Evolutionary conservation across 2,329 filamentous ascomycete genomes (phyloP).

Genomic region (Cercospora zeina): DNA sequence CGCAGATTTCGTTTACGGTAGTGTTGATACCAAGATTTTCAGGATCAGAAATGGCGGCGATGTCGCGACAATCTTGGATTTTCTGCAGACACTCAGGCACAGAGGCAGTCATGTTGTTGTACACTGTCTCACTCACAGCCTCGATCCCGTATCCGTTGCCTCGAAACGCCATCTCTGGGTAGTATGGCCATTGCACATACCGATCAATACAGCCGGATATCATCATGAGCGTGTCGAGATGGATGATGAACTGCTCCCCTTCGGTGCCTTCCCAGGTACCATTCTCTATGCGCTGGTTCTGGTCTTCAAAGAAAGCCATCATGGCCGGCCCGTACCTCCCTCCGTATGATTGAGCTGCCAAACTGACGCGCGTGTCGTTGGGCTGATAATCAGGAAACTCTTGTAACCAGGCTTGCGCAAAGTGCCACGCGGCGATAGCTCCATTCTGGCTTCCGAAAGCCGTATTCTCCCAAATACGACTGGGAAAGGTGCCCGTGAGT

Average conservation of each 20-base stretch:
- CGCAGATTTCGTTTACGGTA: slow-evolving; percentile 47
- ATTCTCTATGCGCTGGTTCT: slow-evolving; percentile 56
- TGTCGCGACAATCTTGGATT: slow-evolving; percentile 53
- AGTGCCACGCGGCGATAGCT: slow-evolving; percentile 60
- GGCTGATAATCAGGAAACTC: slow-evolving; percentile 64
- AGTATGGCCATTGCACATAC: slow-evolving; percentile 50
- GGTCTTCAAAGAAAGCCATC: slow-evolving; percentile 56
- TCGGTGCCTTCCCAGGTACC: slow-evolving; percentile 40
- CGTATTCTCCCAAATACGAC: slow-evolving; percentile 46
- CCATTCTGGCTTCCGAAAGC: slow-evolving; percentile 56
- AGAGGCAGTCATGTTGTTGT: slow-evolving; percentile 49
- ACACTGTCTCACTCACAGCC: slow-evolving; percentile 52
- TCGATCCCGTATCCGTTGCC: slow-evolving; percentile 60
- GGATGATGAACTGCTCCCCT: slow-evolving; percentile 40
- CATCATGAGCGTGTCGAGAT: slow-evolving; percentile 56
- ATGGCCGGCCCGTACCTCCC: slow-evolving; percentile 66
- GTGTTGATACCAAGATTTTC: slow-evolving; percentile 47
- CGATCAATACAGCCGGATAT: slow-evolving; percentile 57
- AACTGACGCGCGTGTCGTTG: slow-evolving; percentile 58
- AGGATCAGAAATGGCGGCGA: slow-evolving; percentile 53
- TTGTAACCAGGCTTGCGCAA: slow-evolving; percentile 62
- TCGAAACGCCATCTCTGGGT: slow-evolving; percentile 51
- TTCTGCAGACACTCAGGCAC: slow-evolving; percentile 55
- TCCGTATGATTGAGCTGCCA: slow-evolving; percentile 47
- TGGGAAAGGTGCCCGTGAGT: slow-evolving; percentile 55